Base-by-base conservation (phyloP, 1,139 yeast genomes). In the Petasospora fabianii region DNA sequence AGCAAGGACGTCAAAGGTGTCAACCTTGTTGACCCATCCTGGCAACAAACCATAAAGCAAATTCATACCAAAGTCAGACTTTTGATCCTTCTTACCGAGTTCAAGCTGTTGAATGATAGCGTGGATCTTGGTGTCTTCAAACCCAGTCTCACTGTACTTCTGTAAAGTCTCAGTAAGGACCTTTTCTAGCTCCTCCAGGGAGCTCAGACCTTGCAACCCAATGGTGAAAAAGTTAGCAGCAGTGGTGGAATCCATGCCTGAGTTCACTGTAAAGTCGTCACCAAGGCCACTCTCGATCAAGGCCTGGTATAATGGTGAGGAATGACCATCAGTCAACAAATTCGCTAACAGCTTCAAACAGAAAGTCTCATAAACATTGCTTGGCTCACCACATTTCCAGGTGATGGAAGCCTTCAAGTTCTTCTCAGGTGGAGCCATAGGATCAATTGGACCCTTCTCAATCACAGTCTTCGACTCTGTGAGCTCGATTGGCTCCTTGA, bases 71-170 rank as follows among this genome's bases (percentile, higher is more conserved):
- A 88, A 90, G 43, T 87, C 87, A 0, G 97, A 84, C 52, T 84
- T 88, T 48, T 88, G 95, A 50, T 86, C 90, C 52, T 87, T 85
- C 60, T 86, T 83, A 31, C 79, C 68, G 28, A 92, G 66, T 58
- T 92, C 98, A 31, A 90, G 68, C 59, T 90, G 97, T 59, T 88
- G 95, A 32, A 94, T 69, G 33, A 92, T 75, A 0, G 96, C 97
- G 41, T 84, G 83, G 14, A 92, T 73, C 51, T 90, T 78, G 24
- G 75, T 69, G 29, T 71, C 68, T 31, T 82, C 80, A 44, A 82
- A 72, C 1, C 77, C 73, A 14, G 54, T 59, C 13, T 61, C 55
- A 16, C 76, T 59, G 28, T 72, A 73, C 3, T 76, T 72, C 12
- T 69, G 38, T 7, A 81, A 60, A 14, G 76, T 67, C 1, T 64